Base-by-base conservation (phyloP, 805 yeast genomes). In the Candida maltosa region DNA sequence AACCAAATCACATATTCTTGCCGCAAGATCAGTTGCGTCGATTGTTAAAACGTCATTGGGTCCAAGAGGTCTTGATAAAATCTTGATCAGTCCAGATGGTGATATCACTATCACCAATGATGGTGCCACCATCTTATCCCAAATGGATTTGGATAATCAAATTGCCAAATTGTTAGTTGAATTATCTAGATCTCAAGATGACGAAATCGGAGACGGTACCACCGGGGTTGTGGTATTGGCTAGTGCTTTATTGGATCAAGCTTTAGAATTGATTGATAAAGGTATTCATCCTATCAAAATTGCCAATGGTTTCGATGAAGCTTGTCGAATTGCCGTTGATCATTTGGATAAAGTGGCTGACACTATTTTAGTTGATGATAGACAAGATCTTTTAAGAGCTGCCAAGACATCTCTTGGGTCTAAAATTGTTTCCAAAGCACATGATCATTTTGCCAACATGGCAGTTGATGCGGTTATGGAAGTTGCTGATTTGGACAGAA, bases 221-320 rank as follows among this genome's bases (percentile, higher is more conserved):
- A 93, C 99, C 4, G 97, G 97, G 56, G 99, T 93, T 19, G 97
- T 93, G 35, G 97, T 93, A 2, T 69, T 93, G 34, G 97, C 98
- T 1, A 85, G 96, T 47, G 95, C 97, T 2, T 69, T 93, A 45
- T 71, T 93, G 40, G 97, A 91, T 59, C 96, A 93, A 65, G 97
- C 98, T 3, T 64, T 84, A 38, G 97, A 88, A 56, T 76, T 93
- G 44, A 89, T 93, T 47, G 97, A 93, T 54, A 87, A 86, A 67
- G 97, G 97, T 38, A 89, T 93, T 44, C 99, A 93, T 56, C 98
- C 99, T 31, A 87, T 93, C 48, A 83, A 91, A 55, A 80, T 93
- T 47, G 97, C 97, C 45, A 88, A 93, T 60, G 98, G 99, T 9
- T 94, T 84, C 52, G 97, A 93, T 52, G 94, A 85, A 57, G 98